Percentiles rank a stretch among this genome's conserved stretches.
Conservation (phyloP, 352 stramenopile species). For the Thalassiosira mediterranea region DNA sequence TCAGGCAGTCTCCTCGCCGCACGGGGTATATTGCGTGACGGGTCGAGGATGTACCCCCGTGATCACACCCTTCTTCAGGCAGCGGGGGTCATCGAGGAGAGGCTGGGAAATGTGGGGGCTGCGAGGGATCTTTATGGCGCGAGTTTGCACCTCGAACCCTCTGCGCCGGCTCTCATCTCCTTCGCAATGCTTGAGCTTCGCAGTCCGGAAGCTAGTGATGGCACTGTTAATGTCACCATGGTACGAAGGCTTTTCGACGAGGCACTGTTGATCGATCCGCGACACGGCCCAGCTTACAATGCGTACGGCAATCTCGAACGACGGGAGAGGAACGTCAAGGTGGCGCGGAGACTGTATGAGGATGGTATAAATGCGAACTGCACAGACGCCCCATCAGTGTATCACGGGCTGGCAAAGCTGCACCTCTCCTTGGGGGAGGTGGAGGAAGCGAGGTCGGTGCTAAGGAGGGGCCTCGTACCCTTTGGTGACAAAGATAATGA, state of each 20-base stretch:
- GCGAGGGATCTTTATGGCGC: slow-evolving; percentile 67
- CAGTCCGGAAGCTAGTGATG: slow-evolving; percentile 40
- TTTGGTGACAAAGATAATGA: slow-evolving; percentile 54
- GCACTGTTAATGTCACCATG: slow-evolving; percentile 53
- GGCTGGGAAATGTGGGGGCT: slow-evolving; percentile 62
- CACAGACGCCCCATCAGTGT: slow-evolving; percentile 71
- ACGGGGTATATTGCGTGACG: slow-evolving; percentile 61
- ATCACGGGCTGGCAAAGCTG: slow-evolving; percentile 78
- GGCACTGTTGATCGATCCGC: slow-evolving; percentile 70
- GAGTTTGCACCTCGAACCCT: slow-evolving; percentile 66
- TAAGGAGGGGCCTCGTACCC: slow-evolving; percentile 59
- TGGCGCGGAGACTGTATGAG: slow-evolving; percentile 67
- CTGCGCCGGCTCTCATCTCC: slow-evolving; percentile 66
- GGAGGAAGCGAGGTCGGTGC: slow-evolving; percentile 55
- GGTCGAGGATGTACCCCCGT: slow-evolving; percentile 62
- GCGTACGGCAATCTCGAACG: slow-evolving; percentile 70
- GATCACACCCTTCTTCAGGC: slow-evolving; percentile 71
- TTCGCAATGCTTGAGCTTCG: slow-evolving; percentile 74
- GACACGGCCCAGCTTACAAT: slow-evolving; percentile 79
- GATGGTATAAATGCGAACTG: slow-evolving; percentile 68
- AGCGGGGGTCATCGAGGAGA: slow-evolving; percentile 78
- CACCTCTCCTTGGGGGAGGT: slow-evolving; percentile 74
- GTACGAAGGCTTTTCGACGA: slow-evolving; percentile 72
- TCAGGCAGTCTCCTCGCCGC: slow-evolving; percentile 49
- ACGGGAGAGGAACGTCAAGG: slow-evolving; percentile 52